Evolutionary conservation across 257 asterid species (phyloP).

Genomic region (Coffea eugenioides): DNA sequence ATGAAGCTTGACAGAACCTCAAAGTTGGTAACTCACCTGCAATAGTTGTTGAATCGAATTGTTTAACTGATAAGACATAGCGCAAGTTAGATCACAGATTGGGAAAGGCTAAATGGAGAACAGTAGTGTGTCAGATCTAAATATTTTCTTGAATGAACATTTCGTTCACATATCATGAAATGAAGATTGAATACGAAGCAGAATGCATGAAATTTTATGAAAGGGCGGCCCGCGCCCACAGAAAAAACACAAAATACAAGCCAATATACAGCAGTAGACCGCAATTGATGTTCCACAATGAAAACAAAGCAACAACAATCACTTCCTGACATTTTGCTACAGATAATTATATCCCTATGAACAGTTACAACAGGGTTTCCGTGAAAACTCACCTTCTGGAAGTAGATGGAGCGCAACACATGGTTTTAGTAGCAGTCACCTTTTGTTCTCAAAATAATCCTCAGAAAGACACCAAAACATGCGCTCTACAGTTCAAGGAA

Average conservation of each 20-base stretch:
- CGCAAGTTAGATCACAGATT: neutral
- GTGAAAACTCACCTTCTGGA: neutral
- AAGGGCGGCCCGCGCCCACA: neutral
- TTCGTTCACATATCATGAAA: neutral
- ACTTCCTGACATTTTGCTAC: neutral
- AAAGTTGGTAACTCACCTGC: no score
- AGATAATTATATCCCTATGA: neutral
- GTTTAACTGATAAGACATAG: neutral
- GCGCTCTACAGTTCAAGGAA: constrained; percentile 58
- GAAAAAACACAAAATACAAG: neutral
- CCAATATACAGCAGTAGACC: neutral
- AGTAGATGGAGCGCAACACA: neutral
- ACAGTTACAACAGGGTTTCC: neutral
- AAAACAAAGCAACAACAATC: neutral
- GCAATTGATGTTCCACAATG: neutral
- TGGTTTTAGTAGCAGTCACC: neutral
- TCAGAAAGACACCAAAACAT: neutral
- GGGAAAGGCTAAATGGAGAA: neutral
- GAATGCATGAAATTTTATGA: neutral
- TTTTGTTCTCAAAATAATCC: neutral
- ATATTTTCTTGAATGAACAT: neutral
- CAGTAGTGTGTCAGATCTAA: neutral
- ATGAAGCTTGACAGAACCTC: neutral
- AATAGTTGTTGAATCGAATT: neutral
- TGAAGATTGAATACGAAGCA: neutral